A percentile compares a stretch with the other conserved stretches of the same genome.
Conservation (phyloP, 2,329 filamentous ascomycete species). For the Neobulgaria alba region DNA sequence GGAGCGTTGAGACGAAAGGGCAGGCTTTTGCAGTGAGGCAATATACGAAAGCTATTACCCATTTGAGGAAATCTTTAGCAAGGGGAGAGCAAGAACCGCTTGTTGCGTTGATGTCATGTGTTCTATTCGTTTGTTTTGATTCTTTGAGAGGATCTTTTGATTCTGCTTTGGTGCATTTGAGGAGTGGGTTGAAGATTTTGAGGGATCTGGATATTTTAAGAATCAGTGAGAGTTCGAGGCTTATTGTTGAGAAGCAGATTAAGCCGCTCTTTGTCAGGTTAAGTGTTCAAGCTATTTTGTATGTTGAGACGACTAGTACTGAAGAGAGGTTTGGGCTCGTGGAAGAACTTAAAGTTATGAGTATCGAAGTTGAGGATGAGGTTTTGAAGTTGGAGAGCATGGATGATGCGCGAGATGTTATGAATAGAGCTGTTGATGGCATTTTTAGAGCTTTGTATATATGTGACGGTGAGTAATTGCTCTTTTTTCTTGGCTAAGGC, state of each 20-base stretch:
- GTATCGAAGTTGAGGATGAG: slow-evolving; percentile 7
- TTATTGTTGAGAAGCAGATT: slow-evolving; percentile 20
- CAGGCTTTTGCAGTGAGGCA: slow-evolving; percentile 21
- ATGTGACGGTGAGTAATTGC: slow-evolving; percentile 17
- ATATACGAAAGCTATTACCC: slow-evolving; percentile 25
- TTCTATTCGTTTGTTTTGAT: slow-evolving; percentile 26
- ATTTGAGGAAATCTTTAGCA: slow-evolving; percentile 19
- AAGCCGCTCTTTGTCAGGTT: slow-evolving; percentile 22
- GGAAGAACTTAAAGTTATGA: slow-evolving; percentile 12
- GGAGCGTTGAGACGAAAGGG: slow-evolving; percentile 5
- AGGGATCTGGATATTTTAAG: slow-evolving; percentile 9
- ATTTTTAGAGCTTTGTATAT: slow-evolving; percentile 22
- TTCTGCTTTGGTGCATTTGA: slow-evolving; percentile 25
- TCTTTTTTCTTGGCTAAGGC: no score
- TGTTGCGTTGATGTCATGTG: slow-evolving; percentile 24
- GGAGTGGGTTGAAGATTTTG: slow-evolving; percentile 24
- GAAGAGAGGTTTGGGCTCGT: slow-evolving; percentile 16
- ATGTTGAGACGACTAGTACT: slow-evolving; percentile 19
- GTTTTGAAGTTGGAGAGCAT: slow-evolving; percentile 17
- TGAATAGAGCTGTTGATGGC: slow-evolving; percentile 19
- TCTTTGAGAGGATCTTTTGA: slow-evolving; percentile 22
- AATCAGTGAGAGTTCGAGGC: slow-evolving; percentile 7
- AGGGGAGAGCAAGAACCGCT: slow-evolving; percentile 18
- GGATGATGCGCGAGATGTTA: slow-evolving; percentile 17
- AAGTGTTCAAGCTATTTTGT: slow-evolving; percentile 23